These are phyloP conservation scores for Floccularia luteovirens DNA, from an alignment of 768 basidiomycete genomes.

Conservation along the genomic window DNA sequence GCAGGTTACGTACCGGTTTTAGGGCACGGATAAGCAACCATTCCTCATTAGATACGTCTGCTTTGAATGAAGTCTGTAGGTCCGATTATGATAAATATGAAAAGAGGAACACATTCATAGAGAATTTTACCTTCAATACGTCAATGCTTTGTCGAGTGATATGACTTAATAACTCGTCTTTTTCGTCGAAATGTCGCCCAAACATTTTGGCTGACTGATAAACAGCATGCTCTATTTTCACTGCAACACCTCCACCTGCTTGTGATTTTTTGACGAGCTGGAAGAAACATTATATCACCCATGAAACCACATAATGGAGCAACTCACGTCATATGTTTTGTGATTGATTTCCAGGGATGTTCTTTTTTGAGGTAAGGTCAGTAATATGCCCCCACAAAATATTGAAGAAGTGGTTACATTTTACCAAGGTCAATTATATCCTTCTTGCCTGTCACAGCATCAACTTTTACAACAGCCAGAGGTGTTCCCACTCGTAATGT, in stretches of 20 bases:
- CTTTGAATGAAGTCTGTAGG: conserved; percentile 77
- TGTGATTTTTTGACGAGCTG: conserved; percentile 90
- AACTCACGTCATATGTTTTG: conserved; percentile 69
- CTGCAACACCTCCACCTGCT: conserved; percentile 93
- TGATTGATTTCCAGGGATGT: conserved; percentile 98
- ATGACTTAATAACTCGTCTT: conserved; percentile 88
- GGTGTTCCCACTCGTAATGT: conserved; percentile 89
- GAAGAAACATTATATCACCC: conserved; percentile 3
- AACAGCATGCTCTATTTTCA: conserved; percentile 97
- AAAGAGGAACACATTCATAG: conserved; percentile 2
- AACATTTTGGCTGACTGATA: conserved; percentile 95
- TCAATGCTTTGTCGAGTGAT: conserved; percentile 93
- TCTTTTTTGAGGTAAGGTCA: conserved; percentile 29
- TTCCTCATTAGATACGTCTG: conserved; percentile 84
- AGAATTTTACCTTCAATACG: conserved; percentile 71
- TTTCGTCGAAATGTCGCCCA: conserved; percentile 92
- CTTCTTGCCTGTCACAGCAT: conserved; percentile 81
- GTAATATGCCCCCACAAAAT: conserved; percentile 1
- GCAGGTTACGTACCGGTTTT: conserved; percentile 53
- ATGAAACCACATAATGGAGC: not conserved
- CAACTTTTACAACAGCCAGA: conserved; percentile 89
- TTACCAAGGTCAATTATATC: conserved; percentile 91
- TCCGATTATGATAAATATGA: conserved; percentile 2
- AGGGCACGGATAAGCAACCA: conserved; percentile 89
- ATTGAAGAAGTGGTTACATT: conserved; percentile 51